Evolutionary conservation across 768 basidiomycete species (phyloP).

Genomic region (Psilocybe azurescens): DNA sequence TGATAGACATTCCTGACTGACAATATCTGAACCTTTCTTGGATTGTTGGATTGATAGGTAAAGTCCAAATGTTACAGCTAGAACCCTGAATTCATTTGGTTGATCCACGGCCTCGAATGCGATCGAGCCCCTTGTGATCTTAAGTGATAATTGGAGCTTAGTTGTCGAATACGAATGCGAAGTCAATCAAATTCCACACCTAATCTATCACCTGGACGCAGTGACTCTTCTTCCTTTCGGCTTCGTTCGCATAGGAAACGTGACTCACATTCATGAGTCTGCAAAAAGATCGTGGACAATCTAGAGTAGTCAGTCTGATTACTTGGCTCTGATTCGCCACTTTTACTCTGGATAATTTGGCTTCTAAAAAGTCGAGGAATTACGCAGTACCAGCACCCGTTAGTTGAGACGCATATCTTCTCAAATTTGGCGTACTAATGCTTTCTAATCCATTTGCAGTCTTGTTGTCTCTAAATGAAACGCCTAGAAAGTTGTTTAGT

Average conservation of each 20-base stretch:
- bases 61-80: not conserved
- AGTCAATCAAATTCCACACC: not conserved
- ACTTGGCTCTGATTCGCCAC: too few relatives aligned
- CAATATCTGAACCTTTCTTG: constrained; percentile 10
- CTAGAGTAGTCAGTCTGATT: not conserved
- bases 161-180: not conserved
- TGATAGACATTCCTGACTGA: constrained; percentile 20
- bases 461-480: too few relatives aligned
- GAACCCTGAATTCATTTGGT: not conserved
- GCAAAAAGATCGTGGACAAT: not conserved
- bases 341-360: too few relatives aligned
- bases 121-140: not conserved
- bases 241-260: too few relatives aligned
- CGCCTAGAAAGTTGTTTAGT: too few relatives aligned
- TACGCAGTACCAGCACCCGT: not conserved
- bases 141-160: not conserved
- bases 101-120: not conserved
- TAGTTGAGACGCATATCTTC: too few relatives aligned
- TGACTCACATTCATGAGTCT: too few relatives aligned
- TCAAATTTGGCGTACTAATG: too few relatives aligned
- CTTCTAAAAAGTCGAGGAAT: not conserved
- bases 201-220: not conserved
- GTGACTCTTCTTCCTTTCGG: too few relatives aligned
- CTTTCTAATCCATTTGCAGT: too few relatives aligned
- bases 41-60: not conserved